These are phyloP conservation scores for Penicillium atrosanguineum DNA, from an alignment of 495 filamentous ascomycete genomes.

Conservation along the genomic window DNA sequence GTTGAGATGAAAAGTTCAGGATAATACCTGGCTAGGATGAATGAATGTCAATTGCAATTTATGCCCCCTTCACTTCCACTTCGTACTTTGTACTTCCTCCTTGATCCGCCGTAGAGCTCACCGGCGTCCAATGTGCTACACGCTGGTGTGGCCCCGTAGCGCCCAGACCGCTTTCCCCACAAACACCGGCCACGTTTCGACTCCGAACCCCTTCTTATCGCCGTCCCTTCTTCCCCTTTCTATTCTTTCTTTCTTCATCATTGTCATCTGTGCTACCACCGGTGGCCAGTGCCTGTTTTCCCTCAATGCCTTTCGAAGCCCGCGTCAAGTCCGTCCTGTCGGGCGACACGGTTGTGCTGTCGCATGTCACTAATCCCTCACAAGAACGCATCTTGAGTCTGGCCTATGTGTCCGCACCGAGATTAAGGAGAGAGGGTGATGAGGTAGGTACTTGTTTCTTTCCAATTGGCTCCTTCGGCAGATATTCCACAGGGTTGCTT, in stretches of 20 bases:
- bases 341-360: conserved; percentile 85
- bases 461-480: conserved; percentile 1
- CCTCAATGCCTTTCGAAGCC: conserved; percentile 55
- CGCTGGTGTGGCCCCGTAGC: not conserved
- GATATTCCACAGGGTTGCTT: not conserved
- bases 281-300: conserved; percentile 14
- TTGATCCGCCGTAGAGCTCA: no score
- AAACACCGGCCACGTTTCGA: conserved; percentile 32
- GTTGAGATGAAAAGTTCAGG: conserved; percentile 22
- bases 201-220: conserved; percentile 22
- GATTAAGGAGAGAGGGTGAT: conserved; percentile 83
- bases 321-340: conserved; percentile 92
- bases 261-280: conserved; percentile 13
- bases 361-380: conserved; percentile 68
- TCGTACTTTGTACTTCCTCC: no score
- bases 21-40: conserved; percentile 25
- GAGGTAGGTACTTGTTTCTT: conserved; percentile 55
- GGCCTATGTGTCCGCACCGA: conserved; percentile 86
- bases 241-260: conserved; percentile 10
- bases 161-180: conserved; percentile 32
- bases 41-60: conserved; percentile 23
- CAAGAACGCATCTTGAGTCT: conserved; percentile 82
- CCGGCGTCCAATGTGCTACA: not conserved
- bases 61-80: not conserved
- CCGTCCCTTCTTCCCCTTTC: conserved; percentile 15